phyloP scores from a whole-genome alignment of 352 stramenopile genomes.

The Plasmopara halstedii region DNA sequence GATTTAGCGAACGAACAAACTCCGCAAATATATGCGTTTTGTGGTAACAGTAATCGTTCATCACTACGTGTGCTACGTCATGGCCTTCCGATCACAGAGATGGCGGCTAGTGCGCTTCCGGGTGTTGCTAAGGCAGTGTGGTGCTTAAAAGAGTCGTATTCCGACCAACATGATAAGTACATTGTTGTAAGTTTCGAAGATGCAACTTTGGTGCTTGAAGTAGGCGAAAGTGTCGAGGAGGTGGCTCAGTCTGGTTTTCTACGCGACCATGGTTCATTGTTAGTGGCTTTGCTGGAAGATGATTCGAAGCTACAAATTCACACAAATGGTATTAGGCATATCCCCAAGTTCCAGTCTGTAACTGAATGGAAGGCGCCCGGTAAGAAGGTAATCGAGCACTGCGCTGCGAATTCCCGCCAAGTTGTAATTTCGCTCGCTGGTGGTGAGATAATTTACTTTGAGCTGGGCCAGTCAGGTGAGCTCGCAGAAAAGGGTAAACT shows the following conservation, averaged over 20 bases:
- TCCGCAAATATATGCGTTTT: conserved; percentile 96
- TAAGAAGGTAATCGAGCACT: conserved; percentile 96
- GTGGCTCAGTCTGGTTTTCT: conserved; percentile 94
- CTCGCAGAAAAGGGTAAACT: conserved; percentile 91
- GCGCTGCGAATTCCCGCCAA: conserved; percentile 94
- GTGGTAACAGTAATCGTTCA: conserved; percentile 89
- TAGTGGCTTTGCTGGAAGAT: conserved; percentile 92
- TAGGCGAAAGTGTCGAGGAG: conserved; percentile 97
- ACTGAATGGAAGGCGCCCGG: conserved; percentile 96
- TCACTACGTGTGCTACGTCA: conserved; percentile 94
- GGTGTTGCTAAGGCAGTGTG: conserved; percentile 94
- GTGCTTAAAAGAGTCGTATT: conserved; percentile 88
- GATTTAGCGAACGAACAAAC: conserved; percentile 94
- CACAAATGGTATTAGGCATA: conserved; percentile 92
- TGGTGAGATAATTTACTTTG: conserved; percentile 98
- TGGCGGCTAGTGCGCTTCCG: conserved; percentile 94
- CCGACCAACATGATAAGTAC: conserved; percentile 81
- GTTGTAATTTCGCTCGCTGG: conserved; percentile 95
- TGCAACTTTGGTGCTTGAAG: conserved; percentile 95
- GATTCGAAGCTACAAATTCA: conserved; percentile 96
- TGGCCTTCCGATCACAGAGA: conserved; percentile 93
- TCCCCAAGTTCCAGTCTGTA: conserved; percentile 88
- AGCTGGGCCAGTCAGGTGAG: conserved; percentile 90
- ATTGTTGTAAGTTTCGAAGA: conserved; percentile 99
- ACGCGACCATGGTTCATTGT: conserved; percentile 91